phyloP scores from a whole-genome alignment of 192 early-diverging fungal species.

The Mortierella hygrophila region DNA sequence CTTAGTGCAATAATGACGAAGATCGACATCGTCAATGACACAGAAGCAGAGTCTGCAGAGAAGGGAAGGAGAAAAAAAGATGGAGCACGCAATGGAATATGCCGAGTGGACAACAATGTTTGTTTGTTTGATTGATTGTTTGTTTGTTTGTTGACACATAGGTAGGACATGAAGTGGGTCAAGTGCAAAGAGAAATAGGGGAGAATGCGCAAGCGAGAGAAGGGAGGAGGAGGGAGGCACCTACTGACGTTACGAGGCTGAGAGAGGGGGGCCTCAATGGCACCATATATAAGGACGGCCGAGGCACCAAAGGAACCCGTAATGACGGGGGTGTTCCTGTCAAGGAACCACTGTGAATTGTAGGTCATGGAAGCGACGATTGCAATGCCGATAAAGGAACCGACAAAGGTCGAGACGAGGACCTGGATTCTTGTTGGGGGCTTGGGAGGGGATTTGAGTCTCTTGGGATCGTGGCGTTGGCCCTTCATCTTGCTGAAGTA shows the following conservation, averaged over 20 bases:
- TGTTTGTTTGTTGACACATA: neutral
- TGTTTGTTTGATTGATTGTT: neutral
- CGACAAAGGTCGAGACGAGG: slow-evolving; percentile 54
- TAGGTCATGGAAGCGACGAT: slow-evolving; percentile 38
- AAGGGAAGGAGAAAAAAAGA: neutral
- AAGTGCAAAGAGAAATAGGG: neutral
- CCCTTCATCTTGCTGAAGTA: slow-evolving; percentile 36
- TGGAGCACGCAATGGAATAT: neutral
- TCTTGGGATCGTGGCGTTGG: slow-evolving; percentile 32
- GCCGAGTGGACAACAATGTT: neutral
- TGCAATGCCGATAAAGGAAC: slow-evolving; percentile 53
- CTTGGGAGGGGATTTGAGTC: slow-evolving; percentile 4
- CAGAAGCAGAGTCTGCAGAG: neutral
- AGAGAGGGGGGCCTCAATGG: slow-evolving; percentile 70
- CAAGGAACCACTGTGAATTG: slow-evolving; percentile 46
- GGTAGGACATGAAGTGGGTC: neutral
- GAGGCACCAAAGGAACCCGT: slow-evolving; percentile 65
- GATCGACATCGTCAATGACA: neutral
- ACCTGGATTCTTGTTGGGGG: slow-evolving; percentile 34
- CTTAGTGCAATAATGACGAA: neutral
- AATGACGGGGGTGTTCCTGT: slow-evolving; percentile 31
- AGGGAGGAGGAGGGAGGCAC: slow-evolving; percentile 1
- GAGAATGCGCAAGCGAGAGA: neutral
- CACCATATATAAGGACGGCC: slow-evolving; percentile 71
- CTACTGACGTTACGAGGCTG: slow-evolving; percentile 68